Evolutionary conservation across 2,329 filamentous ascomycete species (phyloP), one percentile per base, ranked within the genome.

Genomic region (Epichloe bromicola): DNA sequence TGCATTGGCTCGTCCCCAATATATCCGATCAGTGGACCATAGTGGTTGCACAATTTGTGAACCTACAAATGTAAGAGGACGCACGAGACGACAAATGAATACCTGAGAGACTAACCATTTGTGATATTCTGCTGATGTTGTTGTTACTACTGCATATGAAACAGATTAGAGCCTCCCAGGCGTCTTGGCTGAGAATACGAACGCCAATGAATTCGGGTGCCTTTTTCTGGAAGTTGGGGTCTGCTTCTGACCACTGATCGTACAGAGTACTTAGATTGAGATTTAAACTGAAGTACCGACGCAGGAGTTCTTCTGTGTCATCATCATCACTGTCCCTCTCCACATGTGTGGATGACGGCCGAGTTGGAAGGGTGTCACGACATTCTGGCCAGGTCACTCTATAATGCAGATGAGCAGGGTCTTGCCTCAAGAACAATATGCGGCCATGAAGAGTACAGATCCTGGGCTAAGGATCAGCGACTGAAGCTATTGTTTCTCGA

Each of bases 91-190:
- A 14, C 12, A 14, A 4, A 10, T 12, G 11, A 19, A 15, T 36
- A 10, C 19, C 6, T 19, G 7, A 15, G 26, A 38, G 62, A 56
- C 60, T 48, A n/a, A 86, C 89, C 93, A 98, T 98, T 67, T 94
- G 87, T 5, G 87, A 91, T 64, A 98, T 98, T 39, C 93, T 81
- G 2, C 83, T 78, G 54, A 98, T 98, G 64, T 98, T 96, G 70
- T 98, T 98, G 69, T 98, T 98, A 68, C 89, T 95, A 68, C 90
- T 96, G 74, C 93, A 98, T 56, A 98, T 98, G 67, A 98, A 98
- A 51, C 86, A 84, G 23, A 98, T 74, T 20, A 98, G 74, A 1
- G 93, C 83, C 67, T 98, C 93, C 93, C 94, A 98, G 1, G 91
- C 83, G 71, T 96, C 90, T 70, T 98, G 93, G 60, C 85, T 87